Evolutionary conservation across 495 filamentous ascomycete species (phyloP).

Genomic region (Viridothelium virens): DNA sequence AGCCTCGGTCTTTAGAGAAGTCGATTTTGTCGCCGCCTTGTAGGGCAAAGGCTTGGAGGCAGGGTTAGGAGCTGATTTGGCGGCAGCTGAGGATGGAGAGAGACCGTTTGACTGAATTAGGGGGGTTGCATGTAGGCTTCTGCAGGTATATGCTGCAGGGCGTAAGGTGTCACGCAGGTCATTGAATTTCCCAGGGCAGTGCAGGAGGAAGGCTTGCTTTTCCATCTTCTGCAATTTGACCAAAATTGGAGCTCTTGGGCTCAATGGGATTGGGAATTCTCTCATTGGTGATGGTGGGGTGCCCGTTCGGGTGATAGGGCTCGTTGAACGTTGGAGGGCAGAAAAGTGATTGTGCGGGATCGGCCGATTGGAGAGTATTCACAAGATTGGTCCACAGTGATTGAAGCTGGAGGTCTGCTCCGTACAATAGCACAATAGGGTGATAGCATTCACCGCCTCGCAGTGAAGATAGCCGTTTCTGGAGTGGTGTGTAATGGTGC

Average conservation of each 20-base stretch:
- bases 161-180: background rate
- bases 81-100: background rate
- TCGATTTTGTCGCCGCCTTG: background rate
- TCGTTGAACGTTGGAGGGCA: background rate
- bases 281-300: background rate
- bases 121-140: background rate
- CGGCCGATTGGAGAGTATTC: background rate
- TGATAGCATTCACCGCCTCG: too few species aligned
- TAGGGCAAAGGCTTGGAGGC: background rate
- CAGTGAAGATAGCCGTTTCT: too few species aligned
- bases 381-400: too few species aligned
- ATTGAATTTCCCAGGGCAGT: background rate
- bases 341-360: background rate
- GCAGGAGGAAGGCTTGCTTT: background rate
- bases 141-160: background rate
- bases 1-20: background rate
- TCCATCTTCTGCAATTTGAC: background rate
- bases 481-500: too few species aligned
- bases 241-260: background rate
- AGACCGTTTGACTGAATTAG: background rate
- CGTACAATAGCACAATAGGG: too few species aligned
- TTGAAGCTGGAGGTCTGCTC: too few species aligned
- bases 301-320: too few species aligned
- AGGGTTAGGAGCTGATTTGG: background rate
- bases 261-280: background rate